These are phyloP conservation scores for Bipolaris zeicola DNA, from an alignment of 2,329 filamentous ascomycete genomes.

Conservation along the genomic window DNA sequence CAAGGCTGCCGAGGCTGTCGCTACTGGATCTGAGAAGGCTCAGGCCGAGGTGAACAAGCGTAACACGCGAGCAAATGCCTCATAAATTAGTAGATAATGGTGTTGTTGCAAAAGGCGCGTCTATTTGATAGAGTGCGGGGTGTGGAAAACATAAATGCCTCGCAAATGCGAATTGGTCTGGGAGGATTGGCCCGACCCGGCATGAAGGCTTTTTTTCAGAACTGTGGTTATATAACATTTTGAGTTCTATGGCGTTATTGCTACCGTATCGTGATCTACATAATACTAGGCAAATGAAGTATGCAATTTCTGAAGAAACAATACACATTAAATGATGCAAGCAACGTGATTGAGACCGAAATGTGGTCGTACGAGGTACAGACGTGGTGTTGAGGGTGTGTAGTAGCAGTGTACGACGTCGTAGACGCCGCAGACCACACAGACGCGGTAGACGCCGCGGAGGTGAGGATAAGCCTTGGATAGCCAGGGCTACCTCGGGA, in stretches of 20 bases:
- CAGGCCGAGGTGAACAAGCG: conserved; percentile 72
- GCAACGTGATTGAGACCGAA: not conserved
- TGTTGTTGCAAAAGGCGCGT: not conserved
- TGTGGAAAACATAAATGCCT: conserved; percentile 12
- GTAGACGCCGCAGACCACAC: not conserved
- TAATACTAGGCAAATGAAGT: conserved; percentile 25
- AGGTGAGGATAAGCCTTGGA: conserved; percentile 18
- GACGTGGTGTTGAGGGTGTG: not conserved
- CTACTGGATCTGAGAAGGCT: conserved; percentile 71
- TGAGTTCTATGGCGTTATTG: conserved; percentile 32
- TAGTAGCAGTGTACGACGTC: not conserved
- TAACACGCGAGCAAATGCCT: conserved; percentile 49
- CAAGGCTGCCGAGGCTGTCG: conserved; percentile 69
- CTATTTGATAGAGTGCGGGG: not conserved
- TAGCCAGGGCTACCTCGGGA: conserved; percentile 18
- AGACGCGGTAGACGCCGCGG: conserved; percentile 12
- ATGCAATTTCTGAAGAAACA: conserved; percentile 17
- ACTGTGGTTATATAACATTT: conserved; percentile 34
- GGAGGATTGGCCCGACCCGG: conserved; percentile 15
- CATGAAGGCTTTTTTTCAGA: conserved; percentile 27
- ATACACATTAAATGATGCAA: not conserved
- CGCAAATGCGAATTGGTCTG: conserved; percentile 17
- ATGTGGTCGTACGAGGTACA: not conserved
- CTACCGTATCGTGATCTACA: conserved; percentile 36
- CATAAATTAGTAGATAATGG: conserved; percentile 20